Evolutionary conservation across 768 basidiomycete species (phyloP).

Genomic region (Xanthoconium purpureum): DNA sequence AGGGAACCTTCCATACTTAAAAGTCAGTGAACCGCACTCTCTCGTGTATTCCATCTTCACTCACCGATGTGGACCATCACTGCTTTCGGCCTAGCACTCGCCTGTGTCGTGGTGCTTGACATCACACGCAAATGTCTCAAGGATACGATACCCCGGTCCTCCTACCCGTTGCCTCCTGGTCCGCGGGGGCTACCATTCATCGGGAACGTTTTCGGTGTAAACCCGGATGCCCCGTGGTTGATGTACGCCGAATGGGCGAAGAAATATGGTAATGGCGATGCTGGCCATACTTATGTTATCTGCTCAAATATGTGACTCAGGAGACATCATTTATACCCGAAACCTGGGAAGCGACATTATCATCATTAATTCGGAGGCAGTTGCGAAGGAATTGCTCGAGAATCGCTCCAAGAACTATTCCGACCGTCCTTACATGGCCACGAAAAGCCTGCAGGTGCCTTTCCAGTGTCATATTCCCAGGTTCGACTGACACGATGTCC

Average conservation of each 20-base stretch:
- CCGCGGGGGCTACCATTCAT: constrained; percentile 36
- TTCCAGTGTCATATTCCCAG: not conserved
- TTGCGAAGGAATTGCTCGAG: constrained; percentile 46
- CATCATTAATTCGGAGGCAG: constrained; percentile 44
- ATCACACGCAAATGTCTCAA: constrained; percentile 8
- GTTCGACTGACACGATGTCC: not conserved
- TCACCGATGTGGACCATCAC: constrained; percentile 5
- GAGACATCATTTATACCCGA: constrained; percentile 48
- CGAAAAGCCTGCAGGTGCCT: constrained; percentile 8
- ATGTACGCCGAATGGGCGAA: constrained; percentile 39
- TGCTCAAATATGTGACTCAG: constrained; percentile 18
- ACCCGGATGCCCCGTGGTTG: constrained; percentile 33
- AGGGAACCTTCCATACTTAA: not conserved
- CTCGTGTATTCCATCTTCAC: not conserved
- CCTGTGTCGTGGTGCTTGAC: constrained; percentile 8
- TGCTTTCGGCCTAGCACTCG: constrained; percentile 2
- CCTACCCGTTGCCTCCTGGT: constrained; percentile 36
- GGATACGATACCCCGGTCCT: not conserved
- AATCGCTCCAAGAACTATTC: constrained; percentile 47
- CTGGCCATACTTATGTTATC: not conserved
- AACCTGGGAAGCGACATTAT: constrained; percentile 44
- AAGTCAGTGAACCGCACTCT: not conserved
- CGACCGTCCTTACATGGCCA: constrained; percentile 40
- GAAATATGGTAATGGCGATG: constrained; percentile 29
- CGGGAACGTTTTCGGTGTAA: constrained; percentile 20